Base-by-base conservation (phyloP, 306 rosid species). In the Glycine tomentella region DNA sequence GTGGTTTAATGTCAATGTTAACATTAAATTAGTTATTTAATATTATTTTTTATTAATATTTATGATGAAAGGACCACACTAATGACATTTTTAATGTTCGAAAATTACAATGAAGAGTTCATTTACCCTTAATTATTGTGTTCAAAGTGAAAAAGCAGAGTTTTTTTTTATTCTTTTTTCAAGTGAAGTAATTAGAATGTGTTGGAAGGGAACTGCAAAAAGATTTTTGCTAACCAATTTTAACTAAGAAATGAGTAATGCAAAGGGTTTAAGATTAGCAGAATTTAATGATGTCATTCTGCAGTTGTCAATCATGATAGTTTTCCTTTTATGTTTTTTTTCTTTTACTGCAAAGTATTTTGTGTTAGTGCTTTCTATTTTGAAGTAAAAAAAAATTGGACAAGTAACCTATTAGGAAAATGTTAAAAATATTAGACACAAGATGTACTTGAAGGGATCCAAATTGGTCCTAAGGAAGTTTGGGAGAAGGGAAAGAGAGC, bases 401-500 rank as follows among this genome's bases (percentile, higher is more conserved):
- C 1, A 36, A 31, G 34, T 63, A 61, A 49, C 3, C 31, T 59
- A 68, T 14, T 25, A 70, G 57, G 55, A 77, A 25, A 51, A 53
- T 58, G 79, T 52, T 64, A 50, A 65, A 46, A 72, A 59, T 3
- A 13, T 31, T 16, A 52, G 20, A 48, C 57, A 82, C 0, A 57
- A 7, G 9, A 33, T 81, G 81, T 59, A 69, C 66, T 76, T 49
- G 77, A 58, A 50, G 57, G 2, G 64, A 72, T 65, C 12, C 7
- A 77, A 77, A 66, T 36, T 77, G 3, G 81, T 66, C 55, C 45
- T 9, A 16, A 7, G 44, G 40, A 7, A 44, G 17, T 17, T 16
- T 20, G 20, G 20, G 57, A 33, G 44, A 12, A 52, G 69, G 62
- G 82, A 74, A 58, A 71, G 86, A 36, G 86, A 72, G 50, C 0